Evolutionary conservation across 1,284 basidiomycete genomes (phyloP).

Genomic region (Chalciporus sp.): DNA sequence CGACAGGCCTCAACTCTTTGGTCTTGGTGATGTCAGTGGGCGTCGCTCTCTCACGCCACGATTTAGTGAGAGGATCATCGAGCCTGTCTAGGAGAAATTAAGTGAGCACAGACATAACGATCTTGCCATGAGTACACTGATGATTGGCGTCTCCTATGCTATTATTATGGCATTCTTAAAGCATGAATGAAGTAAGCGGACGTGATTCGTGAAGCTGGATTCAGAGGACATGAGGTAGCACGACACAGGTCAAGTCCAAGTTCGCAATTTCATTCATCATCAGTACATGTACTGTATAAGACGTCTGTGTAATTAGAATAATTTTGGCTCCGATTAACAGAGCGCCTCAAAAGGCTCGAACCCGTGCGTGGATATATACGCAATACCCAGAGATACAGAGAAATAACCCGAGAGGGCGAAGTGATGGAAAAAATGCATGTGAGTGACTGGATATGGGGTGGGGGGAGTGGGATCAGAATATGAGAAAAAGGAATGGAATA

Average conservation of each 20-base stretch:
- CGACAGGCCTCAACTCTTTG: too few species aligned
- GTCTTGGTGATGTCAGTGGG: too few species aligned
- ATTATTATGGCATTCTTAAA: too few species aligned
- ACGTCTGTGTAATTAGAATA: not conserved
- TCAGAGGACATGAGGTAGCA: too few species aligned
- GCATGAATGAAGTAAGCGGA: too few species aligned
- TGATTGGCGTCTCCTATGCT: too few species aligned
- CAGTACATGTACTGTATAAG: slow-evolving; percentile 10
- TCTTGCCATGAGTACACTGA: too few species aligned
- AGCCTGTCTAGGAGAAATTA: too few species aligned
- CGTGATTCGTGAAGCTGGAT: too few species aligned
- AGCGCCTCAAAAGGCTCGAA: slow-evolving; percentile 2
- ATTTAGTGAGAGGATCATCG: too few species aligned
- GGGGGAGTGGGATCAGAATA: slow-evolving; percentile 2
- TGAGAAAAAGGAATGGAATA: slow-evolving; percentile 7
- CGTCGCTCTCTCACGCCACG: too few species aligned
- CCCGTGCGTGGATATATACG: slow-evolving; percentile 29
- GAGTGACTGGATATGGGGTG: slow-evolving; percentile 12
- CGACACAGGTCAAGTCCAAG: not conserved
- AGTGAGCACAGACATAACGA: too few species aligned
- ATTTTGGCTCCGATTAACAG: slow-evolving; percentile 10
- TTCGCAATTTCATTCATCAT: not conserved
- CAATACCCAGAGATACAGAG: slow-evolving; percentile 24
- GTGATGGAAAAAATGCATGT: slow-evolving; percentile 11
- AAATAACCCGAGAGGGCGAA: not conserved